A percentile compares a stretch with the other conserved stretches of the same genome.
phyloP scores from a whole-genome alignment of 495 filamentous ascomycete species.

The Penicillium fimorum region DNA sequence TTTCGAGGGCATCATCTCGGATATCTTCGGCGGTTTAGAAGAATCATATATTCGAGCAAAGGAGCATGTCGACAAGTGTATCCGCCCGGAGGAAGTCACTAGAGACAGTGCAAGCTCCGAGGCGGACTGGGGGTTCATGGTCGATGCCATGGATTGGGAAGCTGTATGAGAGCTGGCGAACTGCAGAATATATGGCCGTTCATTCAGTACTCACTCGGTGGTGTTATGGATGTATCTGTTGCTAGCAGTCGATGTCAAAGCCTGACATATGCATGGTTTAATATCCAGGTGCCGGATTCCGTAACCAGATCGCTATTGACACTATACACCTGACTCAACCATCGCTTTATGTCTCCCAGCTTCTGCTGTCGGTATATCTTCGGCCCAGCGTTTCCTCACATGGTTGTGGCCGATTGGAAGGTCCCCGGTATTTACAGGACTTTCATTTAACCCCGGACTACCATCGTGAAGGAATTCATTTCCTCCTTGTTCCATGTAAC shows the following conservation, averaged over 20 bases:
- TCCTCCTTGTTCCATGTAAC: not conserved
- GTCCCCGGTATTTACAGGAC: not conserved
- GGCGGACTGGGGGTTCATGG: slow-evolving; percentile 58
- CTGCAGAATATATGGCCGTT: not conserved
- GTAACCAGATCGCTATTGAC: not conserved
- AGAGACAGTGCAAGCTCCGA: slow-evolving; percentile 25
- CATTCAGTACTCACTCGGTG: not conserved
- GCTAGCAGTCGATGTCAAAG: not conserved
- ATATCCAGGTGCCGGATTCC: not conserved
- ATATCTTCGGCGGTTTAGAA: slow-evolving; percentile 39
- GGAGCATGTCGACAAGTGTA: slow-evolving; percentile 27
- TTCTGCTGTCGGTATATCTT: not conserved
- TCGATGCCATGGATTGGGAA: slow-evolving; percentile 67
- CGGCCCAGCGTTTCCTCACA: not conserved
- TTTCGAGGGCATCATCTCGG: slow-evolving; percentile 52
- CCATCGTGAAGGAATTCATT: not conserved
- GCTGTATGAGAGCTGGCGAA: slow-evolving; percentile 33
- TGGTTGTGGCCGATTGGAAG: not conserved
- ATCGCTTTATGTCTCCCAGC: not conserved
- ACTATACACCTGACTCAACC: not conserved
- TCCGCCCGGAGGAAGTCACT: slow-evolving; percentile 5
- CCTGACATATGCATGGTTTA: not conserved
- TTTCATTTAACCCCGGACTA: not conserved
- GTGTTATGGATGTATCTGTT: not conserved
- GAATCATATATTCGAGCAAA: slow-evolving; percentile 32